Conservation (phyloP, 2,329 filamentous ascomycete species). For the Trichoderma semiorbis region DNA sequence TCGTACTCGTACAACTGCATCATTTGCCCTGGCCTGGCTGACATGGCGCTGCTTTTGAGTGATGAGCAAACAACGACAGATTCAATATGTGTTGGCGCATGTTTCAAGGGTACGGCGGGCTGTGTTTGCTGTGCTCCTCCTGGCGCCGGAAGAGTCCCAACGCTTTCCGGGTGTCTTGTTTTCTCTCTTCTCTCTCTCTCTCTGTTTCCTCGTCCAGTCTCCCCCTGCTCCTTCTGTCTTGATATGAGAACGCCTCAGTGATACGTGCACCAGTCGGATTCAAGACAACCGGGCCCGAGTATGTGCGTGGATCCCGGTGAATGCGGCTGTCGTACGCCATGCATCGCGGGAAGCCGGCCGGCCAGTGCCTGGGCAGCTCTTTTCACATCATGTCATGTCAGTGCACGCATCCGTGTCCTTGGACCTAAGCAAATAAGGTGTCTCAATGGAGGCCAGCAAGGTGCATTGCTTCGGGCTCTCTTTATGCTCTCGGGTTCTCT, state of each 20-base stretch:
- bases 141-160: background rate
- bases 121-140: background rate
- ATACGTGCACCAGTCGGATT: slow-evolving; percentile 16
- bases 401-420: background rate
- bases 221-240: background rate
- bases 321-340: slow-evolving; percentile 7
- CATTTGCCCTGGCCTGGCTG: background rate
- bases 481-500: background rate
- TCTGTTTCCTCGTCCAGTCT: background rate
- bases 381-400: background rate
- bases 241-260: background rate
- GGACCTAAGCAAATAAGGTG: background rate
- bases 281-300: slow-evolving; percentile 2
- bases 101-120: background rate
- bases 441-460: background rate
- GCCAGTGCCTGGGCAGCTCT: slow-evolving; percentile 3
- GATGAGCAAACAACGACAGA: background rate
- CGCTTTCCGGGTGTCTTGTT: background rate
- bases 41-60: background rate
- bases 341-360: slow-evolving; percentile 9
- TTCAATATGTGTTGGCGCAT: background rate
- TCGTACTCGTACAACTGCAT: background rate
- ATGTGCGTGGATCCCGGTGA: slow-evolving; percentile 11
- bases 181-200: background rate
- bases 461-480: background rate